A percentile compares a stretch with the other conserved stretches of the same genome.
These are phyloP conservation scores for Pyrus bretschneideri DNA, from an alignment of 306 rosid species.

Conservation along the genomic window DNA sequence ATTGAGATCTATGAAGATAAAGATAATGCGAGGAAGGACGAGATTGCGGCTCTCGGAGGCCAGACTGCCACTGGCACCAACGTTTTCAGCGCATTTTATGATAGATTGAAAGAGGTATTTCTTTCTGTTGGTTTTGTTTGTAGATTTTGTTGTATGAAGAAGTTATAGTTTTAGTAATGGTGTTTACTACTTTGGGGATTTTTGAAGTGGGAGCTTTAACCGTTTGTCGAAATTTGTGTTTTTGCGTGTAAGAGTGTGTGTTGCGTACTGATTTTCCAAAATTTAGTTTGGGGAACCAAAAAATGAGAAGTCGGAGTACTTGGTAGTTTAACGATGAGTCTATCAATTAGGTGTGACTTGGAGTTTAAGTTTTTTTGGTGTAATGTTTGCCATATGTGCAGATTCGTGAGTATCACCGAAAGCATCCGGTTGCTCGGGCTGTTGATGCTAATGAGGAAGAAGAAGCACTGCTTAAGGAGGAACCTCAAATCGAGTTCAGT, in stretches of 20 bases:
- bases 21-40: slow-evolving; percentile 88
- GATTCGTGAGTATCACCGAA: slow-evolving; percentile 96
- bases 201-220: neutral
- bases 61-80: slow-evolving; percentile 85
- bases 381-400: slow-evolving; percentile 26
- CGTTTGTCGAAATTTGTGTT: neutral
- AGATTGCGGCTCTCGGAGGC: slow-evolving; percentile 94
- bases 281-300: no score
- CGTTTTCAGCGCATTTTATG: slow-evolving; percentile 91
- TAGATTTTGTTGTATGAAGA: neutral
- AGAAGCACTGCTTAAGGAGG: slow-evolving; percentile 76
- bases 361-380: neutral
- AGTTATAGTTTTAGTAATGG: neutral
- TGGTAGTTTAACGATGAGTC: neutral
- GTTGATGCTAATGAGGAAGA: slow-evolving; percentile 71
- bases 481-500: slow-evolving; percentile 83
- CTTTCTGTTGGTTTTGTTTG: neutral
- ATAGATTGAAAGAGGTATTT: slow-evolving; percentile 84
- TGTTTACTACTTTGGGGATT: neutral
- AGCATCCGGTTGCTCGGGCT: slow-evolving; percentile 84
- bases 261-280: neutral
- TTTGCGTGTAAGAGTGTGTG: neutral
- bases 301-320: neutral
- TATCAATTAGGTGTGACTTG: neutral
- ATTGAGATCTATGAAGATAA: slow-evolving; percentile 75